Evolutionary conservation across 371 early-diverging fungal species (phyloP), one percentile per base, ranked within the genome.

Genomic region (Mortierella sp.): DNA sequence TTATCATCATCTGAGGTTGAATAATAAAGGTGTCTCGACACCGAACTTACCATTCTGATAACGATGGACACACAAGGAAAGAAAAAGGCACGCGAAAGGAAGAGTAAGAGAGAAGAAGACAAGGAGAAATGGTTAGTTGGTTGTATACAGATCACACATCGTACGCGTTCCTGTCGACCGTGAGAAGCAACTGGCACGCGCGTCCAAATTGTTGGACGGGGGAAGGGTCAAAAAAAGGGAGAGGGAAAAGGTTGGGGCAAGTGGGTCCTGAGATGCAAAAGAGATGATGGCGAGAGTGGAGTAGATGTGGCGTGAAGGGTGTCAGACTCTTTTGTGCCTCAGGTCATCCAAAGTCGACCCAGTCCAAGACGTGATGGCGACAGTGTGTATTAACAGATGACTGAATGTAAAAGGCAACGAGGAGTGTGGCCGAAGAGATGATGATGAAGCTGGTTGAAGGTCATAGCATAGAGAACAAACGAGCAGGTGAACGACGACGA

Each of bases 41-140:
- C 40, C 31, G 39, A 41, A 68, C 68, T 41, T 63, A 70, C 70
- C 70, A 70, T 63, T 70, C 70, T 70, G 34, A 31, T 43, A 31
- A 13, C 63, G 26, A 61, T 13, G 40, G 53, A 34, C 11, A 68
- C 47, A 39, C 50, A 31, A 39, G 45, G 34, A 34, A 24, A 26
- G 37, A n/a, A 37, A 47, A 44, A 34, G 44, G n/a, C 29, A 29
- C 31, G 43, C 22, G 68, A 71, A 52, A 45, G 66, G 63, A 63
- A 48, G 47, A 61, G 22, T 34, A 29, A 13, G 68, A 37, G 50
- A 11, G 53, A 34, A 39, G 48, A 7, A 39, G 47, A 29, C 24
- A n/a, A 22, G 34, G 37, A 14, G 19, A 61, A 34, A n/a, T 70
- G 69, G 43, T 69, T 40, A 34, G 37, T 24, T 48, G 34, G 16